Evolutionary conservation across 805 yeast species (phyloP), one percentile per base, ranked within the genome.

Genomic region (Cyberlindnera xylosilytica): DNA sequence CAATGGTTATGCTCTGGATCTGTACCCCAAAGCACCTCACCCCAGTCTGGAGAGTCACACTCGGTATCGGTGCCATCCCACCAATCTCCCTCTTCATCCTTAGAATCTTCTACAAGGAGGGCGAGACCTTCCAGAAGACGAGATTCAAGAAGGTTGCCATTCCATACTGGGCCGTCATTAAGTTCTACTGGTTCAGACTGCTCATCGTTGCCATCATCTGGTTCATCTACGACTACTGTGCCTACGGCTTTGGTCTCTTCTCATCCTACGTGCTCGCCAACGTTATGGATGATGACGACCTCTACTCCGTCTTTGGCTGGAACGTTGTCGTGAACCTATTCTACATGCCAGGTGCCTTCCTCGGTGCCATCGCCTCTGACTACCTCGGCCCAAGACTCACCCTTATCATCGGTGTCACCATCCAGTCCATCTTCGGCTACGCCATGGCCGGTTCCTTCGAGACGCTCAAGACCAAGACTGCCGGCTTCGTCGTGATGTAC

Each of bases 361-460:
- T 85, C 18, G 97, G 98, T 57, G 96, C 95, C n/a, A 57, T 76
- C 38, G 65, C 78, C 30, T 74, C 95, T n/a, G 97, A 91, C 64
- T 86, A 78, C 64, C 57, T 89, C 44, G 98, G 98, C n/a, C 96
- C 97, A 42, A 77, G 97, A 64, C 61, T 84, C 47, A 85, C 96
- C 9, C 66, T 88, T 34, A 74, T 72, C 24, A 41, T 70, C 43
- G 97, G 97, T 57, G 80, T 87, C 19, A 51, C 71, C 38, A 49
- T 76, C 31, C 97, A 91, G 68, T 89, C 87, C 9, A 67, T 81
- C 34, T 66, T 91, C 47, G 97, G 97, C 18, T 85, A 75, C 60
- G 76, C 81, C 55, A 83, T 91, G 89, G 88, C 95, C 41, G 91
- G 83, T 18, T 65, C 73, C 36, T 81, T 83, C 58, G 66, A 70